phyloP scores from a whole-genome alignment of 2,329 filamentous ascomycete genomes.

The Monilinia aucupariae region DNA sequence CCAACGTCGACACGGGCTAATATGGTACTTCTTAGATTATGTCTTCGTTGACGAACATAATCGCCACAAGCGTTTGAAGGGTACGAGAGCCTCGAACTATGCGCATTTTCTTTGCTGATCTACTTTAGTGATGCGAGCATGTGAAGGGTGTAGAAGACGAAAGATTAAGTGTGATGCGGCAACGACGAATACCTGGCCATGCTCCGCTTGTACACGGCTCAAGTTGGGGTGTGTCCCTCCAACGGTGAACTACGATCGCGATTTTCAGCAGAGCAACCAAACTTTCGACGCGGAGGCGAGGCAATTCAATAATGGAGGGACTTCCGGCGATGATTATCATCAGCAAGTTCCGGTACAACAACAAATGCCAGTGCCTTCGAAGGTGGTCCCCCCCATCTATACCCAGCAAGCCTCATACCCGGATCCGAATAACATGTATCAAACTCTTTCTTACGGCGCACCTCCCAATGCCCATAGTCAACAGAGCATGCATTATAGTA shows the following conservation, averaged over 20 bases:
- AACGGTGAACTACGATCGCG: slow-evolving; percentile 35
- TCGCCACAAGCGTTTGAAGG: slow-evolving; percentile 92
- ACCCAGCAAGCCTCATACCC: slow-evolving; percentile 45
- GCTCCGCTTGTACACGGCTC: slow-evolving; percentile 83
- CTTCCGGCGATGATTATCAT: slow-evolving; percentile 45
- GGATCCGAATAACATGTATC: slow-evolving; percentile 39
- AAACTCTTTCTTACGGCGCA: slow-evolving; percentile 36
- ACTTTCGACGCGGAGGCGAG: slow-evolving; percentile 47
- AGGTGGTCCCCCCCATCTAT: slow-evolving; percentile 41
- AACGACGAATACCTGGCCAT: slow-evolving; percentile 96
- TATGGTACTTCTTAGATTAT: slow-evolving; percentile 61
- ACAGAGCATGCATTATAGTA: slow-evolving; percentile 49
- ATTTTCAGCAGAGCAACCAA: slow-evolving; percentile 29
- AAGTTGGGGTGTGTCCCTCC: slow-evolving; percentile 92
- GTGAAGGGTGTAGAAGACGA: slow-evolving; percentile 86
- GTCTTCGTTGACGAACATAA: slow-evolving; percentile 99
- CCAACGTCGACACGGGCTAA: slow-evolving; percentile 31
- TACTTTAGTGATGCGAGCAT: slow-evolving; percentile 85
- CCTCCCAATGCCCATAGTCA: slow-evolving; percentile 42
- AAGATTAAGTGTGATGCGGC: slow-evolving; percentile 99
- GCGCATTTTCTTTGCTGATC: slow-evolving; percentile 23
- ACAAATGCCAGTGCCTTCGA: slow-evolving; percentile 38
- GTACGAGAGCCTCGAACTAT: slow-evolving; percentile 43
- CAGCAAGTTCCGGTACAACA: slow-evolving; percentile 51
- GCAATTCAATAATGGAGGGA: slow-evolving; percentile 42